Evolutionary conservation across 2,329 filamentous ascomycete genomes (phyloP).

Genomic region (Alternaria angustiovoidea): DNA sequence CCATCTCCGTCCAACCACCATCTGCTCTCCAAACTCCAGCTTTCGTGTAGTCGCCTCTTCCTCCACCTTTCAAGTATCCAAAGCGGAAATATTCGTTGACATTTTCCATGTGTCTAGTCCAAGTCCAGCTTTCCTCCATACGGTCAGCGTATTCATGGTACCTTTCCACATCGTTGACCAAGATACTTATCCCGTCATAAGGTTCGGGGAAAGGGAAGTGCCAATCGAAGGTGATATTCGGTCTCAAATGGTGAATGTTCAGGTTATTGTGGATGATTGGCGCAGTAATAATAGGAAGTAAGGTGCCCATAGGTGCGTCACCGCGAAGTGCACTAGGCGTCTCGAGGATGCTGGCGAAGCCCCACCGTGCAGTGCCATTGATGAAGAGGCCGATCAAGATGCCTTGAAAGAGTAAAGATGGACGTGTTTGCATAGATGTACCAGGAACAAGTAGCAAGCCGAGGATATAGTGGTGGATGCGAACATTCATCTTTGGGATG

Average conservation of each 20-base stretch:
- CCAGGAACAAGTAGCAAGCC: slow-evolving; percentile 86
- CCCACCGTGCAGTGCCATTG: slow-evolving; percentile 93
- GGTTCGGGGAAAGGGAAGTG: slow-evolving; percentile 54
- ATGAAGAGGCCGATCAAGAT: slow-evolving; percentile 89
- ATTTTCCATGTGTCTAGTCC: slow-evolving; percentile 60
- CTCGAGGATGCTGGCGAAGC: slow-evolving; percentile 87
- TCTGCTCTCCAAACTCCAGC: slow-evolving; percentile 74
- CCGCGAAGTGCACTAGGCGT: slow-evolving; percentile 75
- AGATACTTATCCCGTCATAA: slow-evolving; percentile 78
- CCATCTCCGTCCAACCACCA: slow-evolving; percentile 72
- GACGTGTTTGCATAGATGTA: slow-evolving; percentile 86
- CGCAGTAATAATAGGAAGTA: slow-evolving; percentile 61
- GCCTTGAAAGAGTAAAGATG: slow-evolving; percentile 86
- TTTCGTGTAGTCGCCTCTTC: slow-evolving; percentile 75
- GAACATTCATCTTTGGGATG: slow-evolving; percentile 79
- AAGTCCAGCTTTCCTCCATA: slow-evolving; percentile 60
- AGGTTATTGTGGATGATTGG: slow-evolving; percentile 56
- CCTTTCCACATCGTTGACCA: slow-evolving; percentile 87
- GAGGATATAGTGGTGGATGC: slow-evolving; percentile 95
- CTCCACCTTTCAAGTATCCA: slow-evolving; percentile 72
- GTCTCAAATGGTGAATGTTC: slow-evolving; percentile 52
- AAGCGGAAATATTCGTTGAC: slow-evolving; percentile 79
- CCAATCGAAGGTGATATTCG: slow-evolving; percentile 71
- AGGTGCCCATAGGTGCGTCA: slow-evolving; percentile 61
- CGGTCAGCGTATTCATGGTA: slow-evolving; percentile 72